These are phyloP conservation scores for Talaromyces borbonicus DNA, from an alignment of 495 filamentous ascomycete genomes.

Conservation along the genomic window DNA sequence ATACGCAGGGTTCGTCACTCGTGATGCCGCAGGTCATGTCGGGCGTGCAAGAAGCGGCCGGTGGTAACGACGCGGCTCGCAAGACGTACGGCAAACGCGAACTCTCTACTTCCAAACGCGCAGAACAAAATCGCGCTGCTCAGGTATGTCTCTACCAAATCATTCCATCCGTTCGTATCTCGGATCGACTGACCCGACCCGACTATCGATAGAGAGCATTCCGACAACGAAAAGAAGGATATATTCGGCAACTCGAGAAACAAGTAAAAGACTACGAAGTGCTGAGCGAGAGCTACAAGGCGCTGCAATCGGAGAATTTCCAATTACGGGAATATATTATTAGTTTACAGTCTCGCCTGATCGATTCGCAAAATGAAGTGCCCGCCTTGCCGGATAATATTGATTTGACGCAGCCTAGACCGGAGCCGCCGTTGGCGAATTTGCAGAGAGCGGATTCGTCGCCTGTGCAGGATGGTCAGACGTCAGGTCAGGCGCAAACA, in stretches of 20 bases:
- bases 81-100: conserved; percentile 69
- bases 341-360: conserved; percentile 75
- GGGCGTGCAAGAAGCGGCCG: conserved; percentile 26
- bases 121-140: conserved; percentile 92
- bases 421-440: conserved; percentile 13
- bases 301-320: conserved; percentile 78
- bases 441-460: conserved; percentile 6
- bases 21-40: conserved; percentile 19
- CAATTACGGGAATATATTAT: conserved; percentile 85
- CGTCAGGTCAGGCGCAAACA: not conserved
- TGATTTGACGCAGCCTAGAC: conserved; percentile 35
- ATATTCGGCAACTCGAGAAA: conserved; percentile 94
- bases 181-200: not conserved
- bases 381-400: conserved; percentile 69
- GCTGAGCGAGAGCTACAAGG: conserved; percentile 62
- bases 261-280: conserved; percentile 67
- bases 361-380: conserved; percentile 72
- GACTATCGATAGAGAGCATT: conserved; percentile 67
- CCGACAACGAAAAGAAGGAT: conserved; percentile 92
- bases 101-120: conserved; percentile 87
- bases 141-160: conserved; percentile 79
- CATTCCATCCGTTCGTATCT: not conserved
- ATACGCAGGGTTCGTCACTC: conserved; percentile 6
- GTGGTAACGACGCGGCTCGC: conserved; percentile 23
- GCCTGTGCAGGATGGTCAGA: too few species aligned